Evolutionary conservation across 2,329 filamentous ascomycete species (phyloP), one percentile per base, ranked within the genome.

Genomic region (Hymenotorrendiella dingleyae): DNA sequence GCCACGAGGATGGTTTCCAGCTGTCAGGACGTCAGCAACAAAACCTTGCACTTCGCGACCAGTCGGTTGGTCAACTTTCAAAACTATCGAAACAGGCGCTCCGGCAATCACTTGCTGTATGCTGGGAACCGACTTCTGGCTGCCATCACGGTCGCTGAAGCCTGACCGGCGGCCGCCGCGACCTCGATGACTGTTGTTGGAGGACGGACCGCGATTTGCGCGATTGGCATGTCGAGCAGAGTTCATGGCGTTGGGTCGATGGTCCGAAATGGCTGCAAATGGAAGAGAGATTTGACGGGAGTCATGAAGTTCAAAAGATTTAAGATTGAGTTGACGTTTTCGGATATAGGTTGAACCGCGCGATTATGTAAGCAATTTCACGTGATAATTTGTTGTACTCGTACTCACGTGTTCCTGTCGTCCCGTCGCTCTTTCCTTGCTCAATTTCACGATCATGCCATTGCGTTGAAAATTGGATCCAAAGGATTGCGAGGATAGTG

Each of bases 51-150:
- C 54, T 30, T 59, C 49, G n/a, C 40, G 47, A 1, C 59, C 59
- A 9, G 57, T 61, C 20, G 48, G 46, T 41, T 61, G 59, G 36
- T 61, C 59, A 10, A 48, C 30, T 46, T 61, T 61, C 20, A 61
- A 33, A 3, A 61, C 52, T 20, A 61, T 59, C 2, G 56, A 60
- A 7, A 61, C 59, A 6, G 48, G 30, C 16, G 53, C 48, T 12
- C 56, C 54, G 3, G 47, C 33, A 4, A 49, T 22, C 11, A 61
- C 49, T 23, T 58, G 52, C 8, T 48, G 36, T 8, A 50, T 56
- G 1, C 30, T 52, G n/a, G 59, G 59, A 3, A 61, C 53, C 9
- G 37, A 26, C 14, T 23, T 29, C 4, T 32, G 29, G 14, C 14
- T 27, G 12, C 14, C n/a, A 19, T 34, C 29, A 6, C 30, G 3